Evolutionary conservation across 148 eudicot species (phyloP).

Genomic region (Silene uniflora): DNA sequence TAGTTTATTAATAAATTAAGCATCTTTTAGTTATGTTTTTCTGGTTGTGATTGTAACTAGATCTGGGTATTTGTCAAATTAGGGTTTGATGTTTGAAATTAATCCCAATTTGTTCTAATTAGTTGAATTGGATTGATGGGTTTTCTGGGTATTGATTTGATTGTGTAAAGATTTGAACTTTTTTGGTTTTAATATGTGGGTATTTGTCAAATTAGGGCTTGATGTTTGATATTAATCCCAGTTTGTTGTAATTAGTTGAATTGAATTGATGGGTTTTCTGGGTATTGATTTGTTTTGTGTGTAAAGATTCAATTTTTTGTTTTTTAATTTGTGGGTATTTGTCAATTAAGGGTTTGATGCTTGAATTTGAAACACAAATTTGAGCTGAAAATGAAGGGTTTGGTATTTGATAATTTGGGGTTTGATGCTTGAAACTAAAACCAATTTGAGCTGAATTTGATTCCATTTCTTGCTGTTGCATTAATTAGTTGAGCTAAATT

Average conservation of each 20-base stretch:
- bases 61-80: slow-evolving; percentile 8
- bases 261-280: not conserved
- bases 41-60: not conserved
- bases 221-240: not conserved
- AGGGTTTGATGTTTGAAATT: too few species aligned
- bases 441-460: not conserved
- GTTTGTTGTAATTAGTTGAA: not conserved
- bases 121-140: not conserved
- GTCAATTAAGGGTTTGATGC: not conserved
- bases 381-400: too few species aligned
- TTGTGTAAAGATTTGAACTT: slow-evolving; percentile 6
- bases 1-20: not conserved
- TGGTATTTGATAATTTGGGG: not conserved
- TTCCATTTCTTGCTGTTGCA: not conserved
- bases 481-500: too few species aligned
- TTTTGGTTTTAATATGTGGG: not conserved
- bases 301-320: not conserved
- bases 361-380: too few species aligned
- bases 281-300: slow-evolving; percentile 2
- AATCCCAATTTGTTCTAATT: not conserved
- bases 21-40: not conserved
- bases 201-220: slow-evolving; percentile 5
- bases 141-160: not conserved
- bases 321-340: not conserved
- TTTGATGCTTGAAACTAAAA: not conserved